Evolutionary conservation across 306 rosid species (phyloP), one percentile per base, ranked within the genome.

Genomic region (Vigna mungo): DNA sequence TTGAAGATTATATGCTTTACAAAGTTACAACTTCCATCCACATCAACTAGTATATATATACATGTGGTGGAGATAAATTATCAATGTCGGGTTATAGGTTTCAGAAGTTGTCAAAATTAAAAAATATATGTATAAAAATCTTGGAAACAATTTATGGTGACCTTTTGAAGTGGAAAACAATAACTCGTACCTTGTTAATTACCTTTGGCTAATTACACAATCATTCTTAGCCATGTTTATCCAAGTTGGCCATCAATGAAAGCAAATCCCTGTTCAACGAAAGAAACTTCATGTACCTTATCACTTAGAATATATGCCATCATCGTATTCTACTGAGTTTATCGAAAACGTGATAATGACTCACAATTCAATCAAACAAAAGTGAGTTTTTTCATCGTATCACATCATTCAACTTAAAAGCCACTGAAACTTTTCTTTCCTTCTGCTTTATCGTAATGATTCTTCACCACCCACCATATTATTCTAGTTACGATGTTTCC

Each of bases 291-390:
- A 17, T 4, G 10, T 32, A 71, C 49, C 51, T 80, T 80, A 17
- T 72, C 52, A 7, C 63, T n/a, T 80, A 54, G 53, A 55, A 64
- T 63, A 63, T 63, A 3, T 71, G 43, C 4, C 72, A 79, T 79
- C 68, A 72, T 62, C 36, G 43, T 47, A 71, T 79, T 70, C 72
- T 37, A 61, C 37, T 41, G 15, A 39, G 64, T 34, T 48, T 34
- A 71, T 36, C 61, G 55, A 30, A 64, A 64, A 55, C n/a, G 7
- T 55, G 79, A 80, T 80, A 15, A 65, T 73, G 61, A 79, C 46
- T 23, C 36, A 58, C 65, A 63, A 71, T 59, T 49, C 77, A 71
- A 78, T 60, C 64, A 61, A 71, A 20, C 53, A 23, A 61, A 61
- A 71, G 46, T 30, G 5, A 15, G 7, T 15, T 1, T 13, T 13